A percentile compares a stretch with the other conserved stretches of the same genome.
phyloP scores from a whole-genome alignment of 352 stramenopile genomes.

The Phytopythium sindhum region DNA sequence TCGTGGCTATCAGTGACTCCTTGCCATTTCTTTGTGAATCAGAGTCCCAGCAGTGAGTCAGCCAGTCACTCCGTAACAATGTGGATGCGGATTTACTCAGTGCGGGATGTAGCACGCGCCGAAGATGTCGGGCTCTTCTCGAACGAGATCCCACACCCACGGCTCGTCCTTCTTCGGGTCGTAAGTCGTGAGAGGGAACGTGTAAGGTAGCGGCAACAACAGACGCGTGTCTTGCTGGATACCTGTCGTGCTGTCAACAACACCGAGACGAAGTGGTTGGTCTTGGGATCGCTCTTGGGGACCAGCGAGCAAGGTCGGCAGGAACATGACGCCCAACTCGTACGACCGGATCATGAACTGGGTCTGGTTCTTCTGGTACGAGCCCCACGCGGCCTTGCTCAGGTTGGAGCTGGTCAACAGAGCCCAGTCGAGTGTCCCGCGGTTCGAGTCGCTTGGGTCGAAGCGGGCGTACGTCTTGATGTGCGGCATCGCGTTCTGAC shows the following conservation, averaged over 20 bases:
- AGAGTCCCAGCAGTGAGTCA: not conserved
- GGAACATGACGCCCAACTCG: constrained; percentile 75
- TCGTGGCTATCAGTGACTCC: not conserved
- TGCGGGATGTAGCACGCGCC: constrained; percentile 65
- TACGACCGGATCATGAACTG: constrained; percentile 86
- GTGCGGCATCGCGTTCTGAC: constrained; percentile 79
- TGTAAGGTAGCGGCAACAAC: constrained; percentile 59
- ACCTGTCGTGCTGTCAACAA: constrained; percentile 26
- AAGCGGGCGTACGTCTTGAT: constrained; percentile 81
- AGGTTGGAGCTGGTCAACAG: constrained; percentile 81
- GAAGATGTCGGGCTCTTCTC: constrained; percentile 64
- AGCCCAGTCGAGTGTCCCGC: constrained; percentile 54
- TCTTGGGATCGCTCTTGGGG: constrained; percentile 3
- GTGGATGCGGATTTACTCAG: constrained; percentile 1
- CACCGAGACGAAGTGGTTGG: constrained; percentile 18
- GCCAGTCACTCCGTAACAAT: not conserved
- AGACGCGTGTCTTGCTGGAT: constrained; percentile 2
- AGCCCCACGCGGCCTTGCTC: constrained; percentile 80
- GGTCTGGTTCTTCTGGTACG: constrained; percentile 64
- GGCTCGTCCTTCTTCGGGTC: constrained; percentile 67
- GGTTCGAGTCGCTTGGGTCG: constrained; percentile 21
- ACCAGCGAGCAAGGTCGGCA: constrained; percentile 30
- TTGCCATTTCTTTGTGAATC: not conserved
- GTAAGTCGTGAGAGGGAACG: constrained; percentile 68
- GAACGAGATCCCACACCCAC: constrained; percentile 78